Conservation (phyloP, 139 green algal genomes). For the Chlorella sp. region DNA sequence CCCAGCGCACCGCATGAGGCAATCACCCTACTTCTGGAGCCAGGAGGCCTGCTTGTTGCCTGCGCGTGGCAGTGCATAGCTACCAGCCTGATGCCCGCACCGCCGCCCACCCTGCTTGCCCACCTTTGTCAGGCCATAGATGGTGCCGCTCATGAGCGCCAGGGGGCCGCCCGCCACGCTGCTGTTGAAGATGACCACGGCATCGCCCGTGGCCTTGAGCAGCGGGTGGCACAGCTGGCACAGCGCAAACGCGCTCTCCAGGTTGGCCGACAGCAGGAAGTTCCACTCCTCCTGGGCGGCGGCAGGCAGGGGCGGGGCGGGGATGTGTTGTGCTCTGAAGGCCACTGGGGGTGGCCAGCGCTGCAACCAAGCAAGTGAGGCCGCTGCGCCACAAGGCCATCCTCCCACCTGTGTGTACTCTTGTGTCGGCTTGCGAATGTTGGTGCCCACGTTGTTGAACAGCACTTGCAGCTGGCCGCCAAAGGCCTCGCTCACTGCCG, state of each 20-base stretch:
- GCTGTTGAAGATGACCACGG: constrained; percentile 83
- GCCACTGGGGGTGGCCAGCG: too few species aligned
- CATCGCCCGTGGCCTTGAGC: constrained; percentile 51
- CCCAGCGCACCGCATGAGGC: too few species aligned
- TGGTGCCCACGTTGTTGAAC: constrained; percentile 86
- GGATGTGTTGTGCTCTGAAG: too few species aligned
- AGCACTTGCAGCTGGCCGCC: constrained; percentile 18
- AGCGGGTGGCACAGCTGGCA: constrained; percentile 68
- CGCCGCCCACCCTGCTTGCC: not conserved
- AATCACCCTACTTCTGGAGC: too few species aligned
- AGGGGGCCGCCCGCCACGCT: constrained; percentile 88
- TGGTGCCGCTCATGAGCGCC: constrained; percentile 60
- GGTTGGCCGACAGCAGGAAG: constrained; percentile 80
- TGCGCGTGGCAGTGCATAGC: too few species aligned
- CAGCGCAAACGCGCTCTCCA: constrained; percentile 81
- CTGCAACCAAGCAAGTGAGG: not conserved
- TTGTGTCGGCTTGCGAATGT: constrained; percentile 70
- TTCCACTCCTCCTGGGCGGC: constrained; percentile 70
- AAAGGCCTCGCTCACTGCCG: constrained; percentile 16
- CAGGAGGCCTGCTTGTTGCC: too few species aligned
- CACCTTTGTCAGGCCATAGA: constrained; percentile 29
- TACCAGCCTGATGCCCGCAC: too few species aligned
- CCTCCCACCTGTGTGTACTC: constrained; percentile 56
- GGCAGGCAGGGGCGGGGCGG: not conserved
- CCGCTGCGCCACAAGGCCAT: not conserved